Percentiles rank a stretch among this genome's conserved stretches.
Conservation (phyloP, 1,284 basidiomycete species). For the Amylostereum areolatum region DNA sequence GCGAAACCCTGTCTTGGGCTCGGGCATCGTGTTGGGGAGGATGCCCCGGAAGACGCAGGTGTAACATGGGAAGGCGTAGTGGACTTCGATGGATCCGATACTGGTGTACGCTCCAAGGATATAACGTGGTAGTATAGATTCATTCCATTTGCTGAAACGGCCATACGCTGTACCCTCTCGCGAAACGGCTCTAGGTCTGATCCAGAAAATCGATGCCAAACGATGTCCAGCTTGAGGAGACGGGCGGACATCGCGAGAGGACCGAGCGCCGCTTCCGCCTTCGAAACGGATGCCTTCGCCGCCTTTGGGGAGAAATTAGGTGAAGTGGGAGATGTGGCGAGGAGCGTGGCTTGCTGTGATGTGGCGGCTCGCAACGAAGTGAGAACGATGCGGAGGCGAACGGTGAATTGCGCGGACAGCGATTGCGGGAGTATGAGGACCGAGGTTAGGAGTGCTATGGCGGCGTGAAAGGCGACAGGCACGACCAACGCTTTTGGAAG, state of each 20-base stretch:
- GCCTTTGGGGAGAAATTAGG: slow-evolving; percentile 36
- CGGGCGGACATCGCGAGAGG: slow-evolving; percentile 49
- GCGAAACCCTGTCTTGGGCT: no score
- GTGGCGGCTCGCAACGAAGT: slow-evolving; percentile 44
- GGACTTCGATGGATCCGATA: slow-evolving; percentile 38
- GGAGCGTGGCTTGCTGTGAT: slow-evolving; percentile 39
- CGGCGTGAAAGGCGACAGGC: slow-evolving; percentile 60
- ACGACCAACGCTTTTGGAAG: slow-evolving; percentile 48
- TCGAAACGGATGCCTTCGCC: slow-evolving; percentile 31
- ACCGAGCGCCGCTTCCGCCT: slow-evolving; percentile 51
- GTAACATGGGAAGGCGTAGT: slow-evolving; percentile 29
- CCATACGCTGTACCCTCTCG: slow-evolving; percentile 40
- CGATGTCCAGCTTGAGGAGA: slow-evolving; percentile 57
- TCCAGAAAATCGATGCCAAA: slow-evolving; percentile 60
- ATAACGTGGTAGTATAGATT: slow-evolving; percentile 58
- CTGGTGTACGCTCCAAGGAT: no score
- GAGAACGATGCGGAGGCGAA: slow-evolving; percentile 46
- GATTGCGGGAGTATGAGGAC: slow-evolving; percentile 62
- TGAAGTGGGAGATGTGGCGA: slow-evolving; percentile 40
- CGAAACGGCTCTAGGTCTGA: slow-evolving; percentile 55
- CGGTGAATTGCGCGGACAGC: slow-evolving; percentile 58
- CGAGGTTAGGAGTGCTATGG: slow-evolving; percentile 47
- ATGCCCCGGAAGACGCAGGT: slow-evolving; percentile 20
- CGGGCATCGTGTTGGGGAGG: slow-evolving; percentile 3
- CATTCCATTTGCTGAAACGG: slow-evolving; percentile 61